Conservation (phyloP, 83 land plant genomes). For the Diphasiastrum complanatum region DNA sequence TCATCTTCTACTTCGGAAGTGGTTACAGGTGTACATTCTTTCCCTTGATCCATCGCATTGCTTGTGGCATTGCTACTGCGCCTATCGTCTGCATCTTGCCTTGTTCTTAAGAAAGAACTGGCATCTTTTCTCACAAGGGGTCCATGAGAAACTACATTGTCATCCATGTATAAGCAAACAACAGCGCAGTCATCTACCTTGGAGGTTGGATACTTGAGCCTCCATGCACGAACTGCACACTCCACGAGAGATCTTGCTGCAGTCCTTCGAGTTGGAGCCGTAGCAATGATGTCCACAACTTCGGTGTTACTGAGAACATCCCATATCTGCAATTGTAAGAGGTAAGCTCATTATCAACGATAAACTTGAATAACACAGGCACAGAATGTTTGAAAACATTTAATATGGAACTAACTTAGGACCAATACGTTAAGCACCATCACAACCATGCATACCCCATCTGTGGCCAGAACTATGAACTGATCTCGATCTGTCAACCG, state of each 20-base stretch:
- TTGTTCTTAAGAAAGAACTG: background rate
- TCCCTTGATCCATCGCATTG: too few species aligned
- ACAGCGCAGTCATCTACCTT: too few species aligned
- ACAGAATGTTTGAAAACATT: too few species aligned
- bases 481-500: background rate
- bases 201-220: conserved; percentile 12
- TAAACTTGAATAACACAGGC: background rate
- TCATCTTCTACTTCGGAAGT: too few species aligned
- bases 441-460: conserved; percentile 17
- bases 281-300: background rate
- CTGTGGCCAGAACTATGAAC: conserved; percentile 10
- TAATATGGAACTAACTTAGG: too few species aligned
- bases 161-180: conserved; percentile 6
- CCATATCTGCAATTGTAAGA: conserved; percentile 1
- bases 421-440: too few species aligned
- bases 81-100: too few species aligned
- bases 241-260: conserved; percentile 8
- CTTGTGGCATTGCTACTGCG: too few species aligned
- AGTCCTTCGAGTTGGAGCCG: conserved; percentile 8
- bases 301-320: too few species aligned
- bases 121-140: background rate
- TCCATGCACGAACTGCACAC: conserved; percentile 10
- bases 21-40: too few species aligned
- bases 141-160: background rate
- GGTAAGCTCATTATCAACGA: background rate